phyloP scores from a whole-genome alignment of 495 filamentous ascomycete genomes.

The Tuber aestivum region DNA sequence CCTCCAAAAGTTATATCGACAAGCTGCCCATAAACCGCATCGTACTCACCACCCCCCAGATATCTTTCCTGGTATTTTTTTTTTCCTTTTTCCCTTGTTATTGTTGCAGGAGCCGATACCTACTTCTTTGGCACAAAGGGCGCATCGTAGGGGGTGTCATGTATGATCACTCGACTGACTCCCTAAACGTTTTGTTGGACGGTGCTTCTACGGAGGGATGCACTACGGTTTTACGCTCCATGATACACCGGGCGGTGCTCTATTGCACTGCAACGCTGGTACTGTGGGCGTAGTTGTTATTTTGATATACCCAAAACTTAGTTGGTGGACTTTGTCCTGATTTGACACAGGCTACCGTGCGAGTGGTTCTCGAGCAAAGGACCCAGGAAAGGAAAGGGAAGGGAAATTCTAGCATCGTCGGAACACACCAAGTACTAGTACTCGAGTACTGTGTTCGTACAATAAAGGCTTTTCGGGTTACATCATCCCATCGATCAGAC shows the following conservation, averaged over 20 bases:
- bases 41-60: not conserved
- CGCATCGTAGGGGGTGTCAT: not conserved
- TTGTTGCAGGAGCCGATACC: not conserved
- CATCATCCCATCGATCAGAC: not conserved
- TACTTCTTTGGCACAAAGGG: not conserved
- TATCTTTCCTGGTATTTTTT: not conserved
- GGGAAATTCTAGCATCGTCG: not conserved
- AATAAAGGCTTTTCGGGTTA: not conserved
- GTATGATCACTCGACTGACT: slow-evolving; percentile 4
- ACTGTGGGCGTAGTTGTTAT: not conserved
- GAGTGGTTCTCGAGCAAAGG: not conserved
- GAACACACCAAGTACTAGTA: not conserved
- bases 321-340: not conserved
- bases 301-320: not conserved
- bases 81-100: not conserved
- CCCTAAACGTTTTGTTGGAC: not conserved
- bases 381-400: not conserved
- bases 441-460: too few relatives aligned
- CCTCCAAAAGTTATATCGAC: not conserved
- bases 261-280: not conserved
- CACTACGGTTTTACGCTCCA: not conserved
- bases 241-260: not conserved
- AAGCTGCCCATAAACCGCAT: not conserved
- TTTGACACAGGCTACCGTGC: not conserved
- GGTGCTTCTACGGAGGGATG: not conserved